Evolutionary conservation across 805 yeast genomes (phyloP).

Genomic region (Debaryomyces maramus): DNA sequence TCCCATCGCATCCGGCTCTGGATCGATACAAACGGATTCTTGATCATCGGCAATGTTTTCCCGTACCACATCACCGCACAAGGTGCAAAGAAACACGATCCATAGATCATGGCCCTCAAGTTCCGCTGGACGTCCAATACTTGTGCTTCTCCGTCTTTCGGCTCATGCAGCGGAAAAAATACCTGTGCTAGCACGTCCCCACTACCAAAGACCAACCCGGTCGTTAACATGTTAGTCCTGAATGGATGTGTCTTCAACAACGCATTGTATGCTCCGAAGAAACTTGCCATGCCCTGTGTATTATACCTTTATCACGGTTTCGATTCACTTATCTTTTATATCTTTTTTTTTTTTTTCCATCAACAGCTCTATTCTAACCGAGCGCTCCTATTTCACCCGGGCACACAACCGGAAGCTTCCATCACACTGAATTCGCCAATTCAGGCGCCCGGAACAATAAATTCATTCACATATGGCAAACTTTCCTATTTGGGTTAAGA

Average conservation of each 20-base stretch:
- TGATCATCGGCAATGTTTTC: slow-evolving; percentile 35
- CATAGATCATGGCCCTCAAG: slow-evolving; percentile 37
- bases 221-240: slow-evolving; percentile 52
- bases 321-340: too few relatives aligned
- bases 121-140: slow-evolving; percentile 31
- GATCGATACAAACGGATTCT: slow-evolving; percentile 32
- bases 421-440: too few relatives aligned
- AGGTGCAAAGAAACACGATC: slow-evolving; percentile 41
- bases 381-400: too few relatives aligned
- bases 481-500: neutral
- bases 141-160: slow-evolving; percentile 13
- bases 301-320: too few relatives aligned
- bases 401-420: too few relatives aligned
- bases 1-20: slow-evolving; percentile 13
- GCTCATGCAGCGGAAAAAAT: slow-evolving; percentile 33
- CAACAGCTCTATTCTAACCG: too few relatives aligned
- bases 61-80: slow-evolving; percentile 39
- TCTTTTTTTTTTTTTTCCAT: too few relatives aligned
- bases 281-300: too few relatives aligned
- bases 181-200: slow-evolving; percentile 46
- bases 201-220: slow-evolving; percentile 47
- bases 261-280: slow-evolving; percentile 21
- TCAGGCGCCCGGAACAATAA: neutral
- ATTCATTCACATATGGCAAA: neutral
- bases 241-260: slow-evolving; percentile 47